phyloP scores from a whole-genome alignment of 2,329 filamentous ascomycete genomes.

The Alternaria ventricosa region DNA sequence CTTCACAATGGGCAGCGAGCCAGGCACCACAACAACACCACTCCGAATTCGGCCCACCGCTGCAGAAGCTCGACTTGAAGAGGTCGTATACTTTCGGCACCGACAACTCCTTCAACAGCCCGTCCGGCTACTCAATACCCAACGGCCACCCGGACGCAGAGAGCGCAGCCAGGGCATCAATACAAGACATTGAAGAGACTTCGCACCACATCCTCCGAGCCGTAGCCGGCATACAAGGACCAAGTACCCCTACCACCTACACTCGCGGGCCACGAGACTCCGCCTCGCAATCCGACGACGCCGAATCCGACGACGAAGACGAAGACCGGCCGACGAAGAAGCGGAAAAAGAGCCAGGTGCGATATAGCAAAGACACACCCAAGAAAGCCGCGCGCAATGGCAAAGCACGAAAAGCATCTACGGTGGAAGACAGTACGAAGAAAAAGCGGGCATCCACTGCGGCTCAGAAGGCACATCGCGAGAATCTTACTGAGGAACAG shows the following conservation, averaged over 20 bases:
- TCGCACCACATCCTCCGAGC: slow-evolving; percentile 22
- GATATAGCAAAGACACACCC: slow-evolving; percentile 17
- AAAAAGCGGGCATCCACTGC: slow-evolving; percentile 36
- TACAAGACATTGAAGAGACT: slow-evolving; percentile 29
- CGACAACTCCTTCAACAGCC: slow-evolving; percentile 44
- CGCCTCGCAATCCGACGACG: slow-evolving; percentile 30
- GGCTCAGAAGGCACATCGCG: slow-evolving; percentile 44
- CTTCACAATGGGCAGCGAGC: slow-evolving; percentile 33
- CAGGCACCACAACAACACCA: slow-evolving; percentile 27
- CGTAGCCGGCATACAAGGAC: slow-evolving; percentile 10
- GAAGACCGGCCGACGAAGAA: slow-evolving; percentile 28
- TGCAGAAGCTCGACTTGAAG: slow-evolving; percentile 30
- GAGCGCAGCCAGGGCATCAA: slow-evolving; percentile 31
- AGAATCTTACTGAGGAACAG: slow-evolving; percentile 76
- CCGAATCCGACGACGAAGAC: slow-evolving; percentile 31
- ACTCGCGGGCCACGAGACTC: slow-evolving; percentile 19
- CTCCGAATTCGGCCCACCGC: slow-evolving; percentile 23
- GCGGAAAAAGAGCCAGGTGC: slow-evolving; percentile 31
- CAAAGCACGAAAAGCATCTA: slow-evolving; percentile 32
- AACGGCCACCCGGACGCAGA: slow-evolving; percentile 31
- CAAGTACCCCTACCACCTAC: slow-evolving; percentile 12
- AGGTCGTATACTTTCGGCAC: slow-evolving; percentile 46
- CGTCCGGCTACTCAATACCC: slow-evolving; percentile 32
- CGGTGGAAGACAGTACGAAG: slow-evolving; percentile 28
- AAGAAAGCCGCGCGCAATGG: slow-evolving; percentile 27